phyloP scores from a whole-genome alignment of 1,284 basidiomycete genomes.

The Testicularia cyperi region DNA sequence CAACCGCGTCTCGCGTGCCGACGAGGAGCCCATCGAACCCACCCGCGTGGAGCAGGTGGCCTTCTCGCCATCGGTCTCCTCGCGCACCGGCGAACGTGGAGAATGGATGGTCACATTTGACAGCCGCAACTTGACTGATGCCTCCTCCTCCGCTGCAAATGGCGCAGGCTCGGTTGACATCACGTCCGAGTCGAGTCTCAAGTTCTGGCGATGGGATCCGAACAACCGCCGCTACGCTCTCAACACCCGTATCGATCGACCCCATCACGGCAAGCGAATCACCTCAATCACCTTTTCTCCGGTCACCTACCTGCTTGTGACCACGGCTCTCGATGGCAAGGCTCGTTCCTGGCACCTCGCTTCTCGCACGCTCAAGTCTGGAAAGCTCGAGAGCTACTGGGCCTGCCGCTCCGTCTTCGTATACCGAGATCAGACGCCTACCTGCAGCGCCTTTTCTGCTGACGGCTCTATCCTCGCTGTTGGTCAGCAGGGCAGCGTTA shows the following conservation, averaged over 20 bases:
- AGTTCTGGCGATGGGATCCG: slow-evolving; percentile 83
- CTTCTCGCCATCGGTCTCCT: slow-evolving; percentile 64
- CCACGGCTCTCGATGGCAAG: slow-evolving; percentile 70
- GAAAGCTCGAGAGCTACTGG: slow-evolving; percentile 49
- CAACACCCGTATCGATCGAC: slow-evolving; percentile 86
- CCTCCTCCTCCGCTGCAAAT: slow-evolving; percentile 7
- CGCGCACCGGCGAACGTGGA: slow-evolving; percentile 17
- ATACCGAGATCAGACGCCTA: slow-evolving; percentile 45
- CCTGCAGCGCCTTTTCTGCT: slow-evolving; percentile 72
- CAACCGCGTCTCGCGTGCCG: slow-evolving; percentile 81
- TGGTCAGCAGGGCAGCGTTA: slow-evolving; percentile 70
- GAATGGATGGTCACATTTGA: slow-evolving; percentile 95
- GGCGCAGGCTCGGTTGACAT: too few relatives aligned
- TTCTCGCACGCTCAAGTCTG: slow-evolving; percentile 44
- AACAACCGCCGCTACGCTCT: slow-evolving; percentile 61
- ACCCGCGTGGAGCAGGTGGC: slow-evolving; percentile 73
- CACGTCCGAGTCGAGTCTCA: slow-evolving; percentile 76
- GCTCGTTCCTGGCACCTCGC: slow-evolving; percentile 70
- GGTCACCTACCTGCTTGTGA: slow-evolving; percentile 64
- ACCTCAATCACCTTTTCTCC: slow-evolving; percentile 71
- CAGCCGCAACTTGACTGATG: slow-evolving; percentile 62
- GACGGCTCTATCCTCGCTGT: slow-evolving; percentile 85
- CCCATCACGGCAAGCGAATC: slow-evolving; percentile 73
- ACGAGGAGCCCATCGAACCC: slow-evolving; percentile 77
- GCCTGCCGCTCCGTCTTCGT: slow-evolving; percentile 50